Evolutionary conservation across 2,329 filamentous ascomycete genomes (phyloP).

Genomic region (Xylariales sp.): DNA sequence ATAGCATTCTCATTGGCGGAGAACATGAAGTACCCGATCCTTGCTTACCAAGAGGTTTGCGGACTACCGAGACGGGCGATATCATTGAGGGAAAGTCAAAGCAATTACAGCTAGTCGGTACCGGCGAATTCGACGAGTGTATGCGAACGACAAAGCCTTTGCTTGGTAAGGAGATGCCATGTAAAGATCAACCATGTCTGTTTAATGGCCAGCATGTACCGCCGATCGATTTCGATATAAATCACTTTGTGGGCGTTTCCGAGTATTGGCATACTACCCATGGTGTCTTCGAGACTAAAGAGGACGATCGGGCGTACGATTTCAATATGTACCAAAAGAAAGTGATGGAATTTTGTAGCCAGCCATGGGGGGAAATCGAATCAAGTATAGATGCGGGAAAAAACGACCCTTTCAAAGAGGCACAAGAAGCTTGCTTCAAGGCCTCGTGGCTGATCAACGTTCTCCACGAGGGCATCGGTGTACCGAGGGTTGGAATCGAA

Average conservation of each 20-base stretch:
- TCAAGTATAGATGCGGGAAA: slow-evolving; percentile 72
- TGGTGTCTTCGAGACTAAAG: slow-evolving; percentile 84
- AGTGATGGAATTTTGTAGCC: slow-evolving; percentile 85
- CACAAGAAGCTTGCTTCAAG: slow-evolving; percentile 94
- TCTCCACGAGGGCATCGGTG: slow-evolving; percentile 93
- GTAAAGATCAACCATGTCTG: slow-evolving; percentile 84
- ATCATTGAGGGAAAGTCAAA: slow-evolving; percentile 55
- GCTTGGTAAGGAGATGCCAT: slow-evolving; percentile 88
- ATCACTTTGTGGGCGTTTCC: slow-evolving; percentile 97
- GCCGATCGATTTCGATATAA: slow-evolving; percentile 95
- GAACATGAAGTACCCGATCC: slow-evolving; percentile 84
- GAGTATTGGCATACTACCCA: slow-evolving; percentile 99
- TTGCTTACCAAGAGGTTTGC: slow-evolving; percentile 84
- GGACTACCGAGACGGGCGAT: slow-evolving; percentile 78
- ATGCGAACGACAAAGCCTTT: slow-evolving; percentile 84
- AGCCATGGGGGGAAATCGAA: slow-evolving; percentile 83
- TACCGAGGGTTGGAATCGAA: slow-evolving; percentile 86
- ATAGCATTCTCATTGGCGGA: slow-evolving; percentile 69
- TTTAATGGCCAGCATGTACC: slow-evolving; percentile 93
- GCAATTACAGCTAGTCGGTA: slow-evolving; percentile 75
- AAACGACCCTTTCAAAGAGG: slow-evolving; percentile 82
- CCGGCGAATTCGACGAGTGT: slow-evolving; percentile 88
- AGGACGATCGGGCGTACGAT: slow-evolving; percentile 83
- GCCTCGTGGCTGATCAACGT: slow-evolving; percentile 98
- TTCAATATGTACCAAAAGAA: slow-evolving; percentile 88